Percentiles rank a stretch among this genome's conserved stretches.
phyloP scores from a whole-genome alignment of 208 protist species.

The Crithidia brevicula region DNA sequence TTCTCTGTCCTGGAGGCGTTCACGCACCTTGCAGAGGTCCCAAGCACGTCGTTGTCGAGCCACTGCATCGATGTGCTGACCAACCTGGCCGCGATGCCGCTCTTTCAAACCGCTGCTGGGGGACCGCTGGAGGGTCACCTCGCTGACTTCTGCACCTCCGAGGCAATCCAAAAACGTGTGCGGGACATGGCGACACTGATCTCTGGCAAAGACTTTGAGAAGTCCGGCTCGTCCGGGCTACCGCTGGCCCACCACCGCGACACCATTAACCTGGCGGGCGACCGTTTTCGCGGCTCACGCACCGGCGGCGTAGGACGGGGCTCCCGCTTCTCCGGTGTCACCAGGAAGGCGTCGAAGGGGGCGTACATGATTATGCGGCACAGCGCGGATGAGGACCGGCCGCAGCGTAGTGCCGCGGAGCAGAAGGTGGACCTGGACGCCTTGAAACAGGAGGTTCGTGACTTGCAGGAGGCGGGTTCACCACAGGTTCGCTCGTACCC shows the following conservation, averaged over 20 bases:
- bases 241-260: slow-evolving; percentile 41
- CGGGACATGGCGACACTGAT: slow-evolving; percentile 48
- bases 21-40: slow-evolving; percentile 30
- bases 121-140: slow-evolving; percentile 39
- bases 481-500: slow-evolving; percentile 67
- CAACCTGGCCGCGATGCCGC: slow-evolving; percentile 33
- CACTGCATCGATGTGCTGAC: slow-evolving; percentile 46
- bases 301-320: slow-evolving; percentile 1
- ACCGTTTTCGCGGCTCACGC: slow-evolving; percentile 23
- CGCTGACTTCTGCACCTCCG: slow-evolving; percentile 31
- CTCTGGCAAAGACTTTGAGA: slow-evolving; percentile 46
- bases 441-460: slow-evolving; percentile 33
- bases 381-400: slow-evolving; percentile 21
- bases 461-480: slow-evolving; percentile 34
- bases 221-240: slow-evolving; percentile 28
- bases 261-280: slow-evolving; percentile 46
- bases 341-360: slow-evolving; percentile 16
- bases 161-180: slow-evolving; percentile 39
- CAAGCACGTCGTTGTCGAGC: slow-evolving; percentile 37
- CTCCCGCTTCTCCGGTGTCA: neutral
- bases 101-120: slow-evolving; percentile 34
- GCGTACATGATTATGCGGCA: slow-evolving; percentile 27
- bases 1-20: slow-evolving; percentile 31
- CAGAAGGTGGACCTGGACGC: slow-evolving; percentile 30
- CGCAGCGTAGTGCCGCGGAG: neutral